phyloP scores from a whole-genome alignment of 2,329 filamentous ascomycete species.

The Colletotrichum scovillei region DNA sequence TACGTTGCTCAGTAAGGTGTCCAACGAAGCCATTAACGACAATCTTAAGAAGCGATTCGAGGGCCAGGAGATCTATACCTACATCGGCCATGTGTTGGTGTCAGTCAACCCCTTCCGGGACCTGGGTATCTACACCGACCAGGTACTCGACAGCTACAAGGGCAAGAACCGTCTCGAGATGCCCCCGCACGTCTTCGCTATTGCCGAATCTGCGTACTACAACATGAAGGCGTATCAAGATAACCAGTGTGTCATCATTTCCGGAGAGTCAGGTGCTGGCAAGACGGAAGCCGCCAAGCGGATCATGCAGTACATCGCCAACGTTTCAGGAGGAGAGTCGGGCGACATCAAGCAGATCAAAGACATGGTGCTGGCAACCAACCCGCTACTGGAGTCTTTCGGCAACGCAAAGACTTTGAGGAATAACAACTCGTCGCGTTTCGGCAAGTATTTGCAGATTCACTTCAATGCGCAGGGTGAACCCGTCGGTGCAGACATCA shows the following conservation, averaged over 20 bases:
- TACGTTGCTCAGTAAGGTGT: conserved; percentile 97
- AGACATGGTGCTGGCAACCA: conserved; percentile 99
- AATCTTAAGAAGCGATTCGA: conserved; percentile 99
- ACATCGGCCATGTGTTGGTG: conserved; percentile 99
- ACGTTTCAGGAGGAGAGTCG: conserved; percentile 86
- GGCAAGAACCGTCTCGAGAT: conserved; percentile 97
- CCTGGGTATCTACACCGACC: conserved; percentile 96
- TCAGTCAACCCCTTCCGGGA: conserved; percentile 99
- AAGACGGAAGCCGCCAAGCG: conserved; percentile 99
- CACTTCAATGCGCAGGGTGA: conserved; percentile 94
- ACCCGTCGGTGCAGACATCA: conserved; percentile 96
- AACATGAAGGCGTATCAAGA: conserved; percentile 99
- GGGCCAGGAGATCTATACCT: conserved; percentile 98
- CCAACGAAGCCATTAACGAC: conserved; percentile 99
- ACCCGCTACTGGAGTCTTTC: conserved; percentile 95
- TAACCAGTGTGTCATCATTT: conserved; percentile 99
- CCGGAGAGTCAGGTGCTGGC: conserved; percentile 95
- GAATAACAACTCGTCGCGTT: conserved; percentile 98
- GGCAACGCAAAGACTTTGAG: conserved; percentile 97
- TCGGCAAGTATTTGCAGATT: conserved; percentile 98
- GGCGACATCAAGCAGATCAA: conserved; percentile 96
- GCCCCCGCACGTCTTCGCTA: conserved; percentile 96
- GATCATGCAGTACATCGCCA: conserved; percentile 99
- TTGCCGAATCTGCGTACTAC: conserved; percentile 96
- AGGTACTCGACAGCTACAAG: conserved; percentile 91